Evolutionary conservation across 352 stramenopile species (phyloP), one percentile per base, ranked within the genome.

Genomic region (Globisporangium irregulare): DNA sequence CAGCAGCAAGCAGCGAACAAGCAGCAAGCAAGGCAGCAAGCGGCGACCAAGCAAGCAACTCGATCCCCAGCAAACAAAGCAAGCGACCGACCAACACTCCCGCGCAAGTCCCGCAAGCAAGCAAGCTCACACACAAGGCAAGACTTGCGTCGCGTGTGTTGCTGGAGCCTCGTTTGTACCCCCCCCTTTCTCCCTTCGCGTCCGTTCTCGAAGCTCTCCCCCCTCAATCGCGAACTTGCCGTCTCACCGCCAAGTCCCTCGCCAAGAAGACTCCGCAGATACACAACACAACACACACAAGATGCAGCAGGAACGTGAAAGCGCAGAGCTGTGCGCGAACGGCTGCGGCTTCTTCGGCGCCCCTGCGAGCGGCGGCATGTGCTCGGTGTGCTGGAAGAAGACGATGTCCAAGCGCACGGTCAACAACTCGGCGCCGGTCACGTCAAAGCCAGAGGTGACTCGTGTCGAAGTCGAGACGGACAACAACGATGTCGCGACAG

Each of bases 321-420:
- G 79, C 62, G 71, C 80, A n/a, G 76, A 89, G 62, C 68, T 93
- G 63, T 93, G 86, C 64, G 72, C 81, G 22, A 90, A 90, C 69
- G 84, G 84, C 56, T 93, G 86, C 65, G 86, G 86, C 15, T 93
- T 93, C 73, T 93, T 93, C 72, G 86, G 86, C 24, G 85, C 74
- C 34, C 72, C 82, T 0, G 86, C 81, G 18, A 90, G 75, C 59
- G 81, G 86, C 66, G 83, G 83, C 64, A 93, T 93, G 86, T 93
- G 86, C 80, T 92, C 83, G 32, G 82, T 93, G 3, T 93, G 86
- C 75, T 93, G 85, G 83, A 93, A 92, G 74, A 93, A 93, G 73
- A 88, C 82, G 48, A 89, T 91, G 79, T 93, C 85, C 34, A 83
- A 90, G 36, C 82, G 82, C 20, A 79, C 90, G 67, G 79, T 86